Conservation (phyloP, 2,329 filamentous ascomycete species). For the Aspergillus floridensis region DNA sequence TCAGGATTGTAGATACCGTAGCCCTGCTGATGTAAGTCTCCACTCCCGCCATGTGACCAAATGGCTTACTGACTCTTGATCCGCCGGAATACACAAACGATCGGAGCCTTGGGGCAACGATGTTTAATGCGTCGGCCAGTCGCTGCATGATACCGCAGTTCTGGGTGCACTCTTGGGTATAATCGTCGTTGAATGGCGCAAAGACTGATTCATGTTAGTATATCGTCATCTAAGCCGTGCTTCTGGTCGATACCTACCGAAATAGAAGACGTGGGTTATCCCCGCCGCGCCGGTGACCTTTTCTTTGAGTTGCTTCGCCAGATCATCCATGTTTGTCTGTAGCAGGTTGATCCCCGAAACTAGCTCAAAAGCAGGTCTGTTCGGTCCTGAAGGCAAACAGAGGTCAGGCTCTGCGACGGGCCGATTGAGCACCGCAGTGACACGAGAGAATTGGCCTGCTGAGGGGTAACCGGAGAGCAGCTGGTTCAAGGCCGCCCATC, state of each 20-base stretch:
- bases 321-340: constrained; percentile 7
- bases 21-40: constrained; percentile 11
- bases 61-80: constrained; percentile 14
- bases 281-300: constrained; percentile 36
- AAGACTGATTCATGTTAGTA: constrained; percentile 14
- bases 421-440: constrained; percentile 43
- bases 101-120: too few species aligned
- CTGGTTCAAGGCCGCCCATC: constrained; percentile 44
- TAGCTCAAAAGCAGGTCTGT: constrained; percentile 31
- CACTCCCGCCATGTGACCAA: too few species aligned
- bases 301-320: constrained; percentile 29
- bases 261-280: constrained; percentile 44
- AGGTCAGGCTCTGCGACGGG: constrained; percentile 15
- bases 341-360: constrained; percentile 24
- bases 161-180: constrained; percentile 4
- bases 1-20: constrained; percentile 24
- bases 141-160: too few species aligned
- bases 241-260: constrained; percentile 21
- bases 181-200: constrained; percentile 19
- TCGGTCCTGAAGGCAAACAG: constrained; percentile 8
- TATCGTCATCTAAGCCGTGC: neutral
- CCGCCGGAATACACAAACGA: constrained; percentile 28
- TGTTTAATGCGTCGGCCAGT: too few species aligned
- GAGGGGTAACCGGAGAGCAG: constrained; percentile 36
- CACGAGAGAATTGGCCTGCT: constrained; percentile 32